A percentile compares a stretch with the other conserved stretches of the same genome.
Conservation (phyloP, 75 land plant species). For the Azolla pinnata region DNA sequence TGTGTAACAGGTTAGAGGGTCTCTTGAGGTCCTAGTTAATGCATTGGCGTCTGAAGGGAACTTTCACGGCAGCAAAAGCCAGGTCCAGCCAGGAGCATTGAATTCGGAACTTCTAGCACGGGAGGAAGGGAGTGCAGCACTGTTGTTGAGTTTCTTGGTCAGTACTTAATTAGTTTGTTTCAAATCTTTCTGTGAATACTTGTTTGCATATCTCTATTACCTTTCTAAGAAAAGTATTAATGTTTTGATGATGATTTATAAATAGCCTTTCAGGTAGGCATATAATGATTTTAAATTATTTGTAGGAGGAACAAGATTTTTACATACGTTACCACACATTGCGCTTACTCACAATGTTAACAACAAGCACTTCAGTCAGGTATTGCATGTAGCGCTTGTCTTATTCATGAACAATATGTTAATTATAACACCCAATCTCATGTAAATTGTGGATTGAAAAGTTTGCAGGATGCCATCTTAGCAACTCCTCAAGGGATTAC, state of each 20-base stretch:
- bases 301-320: slow-evolving; percentile 83
- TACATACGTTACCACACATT: slow-evolving; percentile 87
- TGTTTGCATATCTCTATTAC: too few species aligned
- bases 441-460: slow-evolving; percentile 13
- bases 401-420: background rate
- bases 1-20: slow-evolving; percentile 70
- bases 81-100: slow-evolving; percentile 66
- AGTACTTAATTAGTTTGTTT: slow-evolving; percentile 12
- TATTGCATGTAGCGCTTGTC: slow-evolving; percentile 10
- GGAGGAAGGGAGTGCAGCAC: slow-evolving; percentile 69
- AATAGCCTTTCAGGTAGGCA: too few species aligned
- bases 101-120: slow-evolving; percentile 87
- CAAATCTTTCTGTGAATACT: too few species aligned
- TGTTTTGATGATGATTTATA: background rate
- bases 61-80: slow-evolving; percentile 37
- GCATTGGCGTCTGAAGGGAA: slow-evolving; percentile 64
- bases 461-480: slow-evolving; percentile 87
- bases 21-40: slow-evolving; percentile 80
- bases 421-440: too few species aligned
- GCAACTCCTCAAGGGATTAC: slow-evolving; percentile 89
- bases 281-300: too few species aligned
- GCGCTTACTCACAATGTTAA: slow-evolving; percentile 80
- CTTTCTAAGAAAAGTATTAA: background rate
- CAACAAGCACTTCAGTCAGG: slow-evolving; percentile 72
- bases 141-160: slow-evolving; percentile 85